Percentiles rank a stretch among this genome's conserved stretches.
Evolutionary conservation across 2,329 filamentous ascomycete genomes (phyloP).

Genomic region (Fusarium albidum): DNA sequence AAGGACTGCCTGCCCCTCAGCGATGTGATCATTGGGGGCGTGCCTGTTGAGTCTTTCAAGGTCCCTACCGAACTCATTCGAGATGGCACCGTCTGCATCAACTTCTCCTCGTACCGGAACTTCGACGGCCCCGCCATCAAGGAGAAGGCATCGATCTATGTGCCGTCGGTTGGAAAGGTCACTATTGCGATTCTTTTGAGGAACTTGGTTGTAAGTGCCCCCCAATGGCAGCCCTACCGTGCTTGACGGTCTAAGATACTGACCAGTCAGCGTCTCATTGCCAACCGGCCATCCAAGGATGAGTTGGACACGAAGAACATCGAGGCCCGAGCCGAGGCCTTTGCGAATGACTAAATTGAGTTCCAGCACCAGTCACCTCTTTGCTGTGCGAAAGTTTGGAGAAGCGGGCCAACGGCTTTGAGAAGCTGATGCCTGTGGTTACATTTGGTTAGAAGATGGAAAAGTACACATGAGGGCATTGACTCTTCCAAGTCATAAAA

Average conservation of each 20-base stretch:
- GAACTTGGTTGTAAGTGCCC: constrained; percentile 79
- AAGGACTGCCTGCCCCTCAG: constrained; percentile 85
- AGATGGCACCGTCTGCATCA: constrained; percentile 96
- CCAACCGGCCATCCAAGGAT: constrained; percentile 55
- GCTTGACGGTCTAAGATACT: constrained; percentile 28
- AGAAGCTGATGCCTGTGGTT: constrained; percentile 11
- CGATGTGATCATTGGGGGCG: constrained; percentile 94
- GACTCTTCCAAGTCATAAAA: constrained; percentile 10
- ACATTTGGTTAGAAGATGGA: constrained; percentile 25
- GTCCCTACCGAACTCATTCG: constrained; percentile 84
- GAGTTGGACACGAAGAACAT: constrained; percentile 45
- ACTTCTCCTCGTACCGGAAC: constrained; percentile 96
- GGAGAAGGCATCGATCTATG: constrained; percentile 95
- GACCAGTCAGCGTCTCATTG: constrained; percentile 57
- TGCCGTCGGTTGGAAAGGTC: constrained; percentile 96
- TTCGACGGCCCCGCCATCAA: constrained; percentile 87
- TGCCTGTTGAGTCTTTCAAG: constrained; percentile 89
- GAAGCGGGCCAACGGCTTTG: background rate
- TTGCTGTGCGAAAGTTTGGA: background rate
- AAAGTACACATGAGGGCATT: constrained; percentile 13
- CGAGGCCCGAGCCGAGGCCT: constrained; percentile 53
- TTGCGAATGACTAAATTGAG: constrained; percentile 47
- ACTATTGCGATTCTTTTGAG: constrained; percentile 91
- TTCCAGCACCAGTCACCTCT: background rate
- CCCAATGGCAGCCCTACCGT: background rate